Evolutionary conservation across 2,329 filamentous ascomycete genomes (phyloP), one percentile per base, ranked within the genome.

Genomic region (Phoma herbarum): DNA sequence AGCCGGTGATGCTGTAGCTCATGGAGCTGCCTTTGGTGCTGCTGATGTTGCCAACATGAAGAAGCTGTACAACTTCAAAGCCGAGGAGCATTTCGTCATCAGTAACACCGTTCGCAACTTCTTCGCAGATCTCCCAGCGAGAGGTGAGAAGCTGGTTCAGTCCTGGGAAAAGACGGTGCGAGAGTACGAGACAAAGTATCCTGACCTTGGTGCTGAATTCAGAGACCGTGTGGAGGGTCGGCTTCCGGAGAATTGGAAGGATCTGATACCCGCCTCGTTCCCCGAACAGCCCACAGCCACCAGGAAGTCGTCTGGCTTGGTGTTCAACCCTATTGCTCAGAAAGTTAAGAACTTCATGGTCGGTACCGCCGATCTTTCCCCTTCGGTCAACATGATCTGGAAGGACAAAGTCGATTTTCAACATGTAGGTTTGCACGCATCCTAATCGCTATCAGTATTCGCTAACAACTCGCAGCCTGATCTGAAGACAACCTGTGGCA

Each of bases 301-400:
- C 2, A 76, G 84, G 49, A 83, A 83, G 62, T 83, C 82, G 0
- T 78, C 81, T 6, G 83, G 83, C 0, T 65, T 84, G 4, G 79
- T 83, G 1, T 81, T 80, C 63, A 86, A 86, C 60, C 83, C 84
- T 0, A 71, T 86, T 4, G 83, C 84, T 57, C 90, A 97, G 74
- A 93, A 97, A 80, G 80, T 97, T 70, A 97, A 97, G 86, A 83
- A 84, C 72, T 98, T 98, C 90, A 89, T 95, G 80, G 92, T 96
- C 85, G 80, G 91, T 83, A 67, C 59, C 7, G 50, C 60, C 39
- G 89, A 87, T 77, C 76, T 66, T 77, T 90, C 71, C 84, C 81
- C 89, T 83, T 66, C 66, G 2, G 64, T 70, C 33, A 73, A 72
- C 66, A 85, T 87, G 83, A 81, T 80, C 28, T 86, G 83, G 82